Percentiles rank a stretch among this genome's conserved stretches.
phyloP scores from a whole-genome alignment of 129 eudicot genomes.

The Dittrichia graveolens region DNA sequence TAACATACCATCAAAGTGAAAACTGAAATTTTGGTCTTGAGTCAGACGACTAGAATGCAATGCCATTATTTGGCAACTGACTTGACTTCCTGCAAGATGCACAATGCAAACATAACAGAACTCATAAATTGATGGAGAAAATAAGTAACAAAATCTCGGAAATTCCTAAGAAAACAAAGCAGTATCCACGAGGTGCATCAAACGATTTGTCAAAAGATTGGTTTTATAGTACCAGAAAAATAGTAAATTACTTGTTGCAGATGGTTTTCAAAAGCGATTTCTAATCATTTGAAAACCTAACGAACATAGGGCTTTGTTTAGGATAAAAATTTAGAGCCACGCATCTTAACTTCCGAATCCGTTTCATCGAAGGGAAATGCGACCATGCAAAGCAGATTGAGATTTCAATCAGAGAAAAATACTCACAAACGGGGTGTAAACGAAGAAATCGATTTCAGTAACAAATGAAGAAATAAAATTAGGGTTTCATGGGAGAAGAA shows the following conservation, averaged over 20 bases:
- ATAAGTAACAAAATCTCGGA: background rate
- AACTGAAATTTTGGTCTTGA: slow-evolving; percentile 63
- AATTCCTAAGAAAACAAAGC: background rate
- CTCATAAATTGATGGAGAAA: slow-evolving; percentile 6
- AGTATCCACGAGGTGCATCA: background rate
- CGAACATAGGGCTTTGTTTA: background rate
- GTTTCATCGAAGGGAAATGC: background rate
- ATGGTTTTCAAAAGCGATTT: slow-evolving; percentile 10
- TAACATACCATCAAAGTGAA: slow-evolving; percentile 52
- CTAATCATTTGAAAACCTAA: slow-evolving; percentile 9
- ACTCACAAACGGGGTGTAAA: background rate
- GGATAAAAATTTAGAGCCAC: background rate
- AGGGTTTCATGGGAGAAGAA: slow-evolving; percentile 24
- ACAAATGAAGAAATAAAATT: slow-evolving; percentile 4
- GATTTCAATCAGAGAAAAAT: background rate
- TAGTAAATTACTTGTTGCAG: background rate
- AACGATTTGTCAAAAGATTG: background rate
- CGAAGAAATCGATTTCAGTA: slow-evolving; percentile 21
- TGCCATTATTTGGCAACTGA: slow-evolving; percentile 44
- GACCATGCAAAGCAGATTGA: background rate
- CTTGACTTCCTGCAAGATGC: slow-evolving; percentile 23
- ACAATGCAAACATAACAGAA: slow-evolving; percentile 9
- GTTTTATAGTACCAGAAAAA: slow-evolving; percentile 13
- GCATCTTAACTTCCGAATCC: background rate
- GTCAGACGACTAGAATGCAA: slow-evolving; percentile 38